These are phyloP conservation scores for Lipomyces yamanashiensis DNA, from an alignment of 805 yeast genomes.

Conservation along the genomic window DNA sequence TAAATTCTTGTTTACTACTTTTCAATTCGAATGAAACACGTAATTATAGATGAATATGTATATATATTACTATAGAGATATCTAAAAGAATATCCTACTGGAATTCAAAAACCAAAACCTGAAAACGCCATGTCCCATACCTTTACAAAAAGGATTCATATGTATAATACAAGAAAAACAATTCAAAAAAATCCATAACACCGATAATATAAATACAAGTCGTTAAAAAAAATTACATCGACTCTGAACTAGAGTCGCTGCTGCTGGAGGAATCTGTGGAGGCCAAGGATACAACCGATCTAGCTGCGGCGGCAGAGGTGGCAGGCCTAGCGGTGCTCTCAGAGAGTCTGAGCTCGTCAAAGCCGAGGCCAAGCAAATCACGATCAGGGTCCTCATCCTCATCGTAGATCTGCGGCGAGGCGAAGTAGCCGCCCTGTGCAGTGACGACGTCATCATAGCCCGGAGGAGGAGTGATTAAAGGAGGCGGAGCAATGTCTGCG, in stretches of 20 bases:
- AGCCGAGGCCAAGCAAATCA: slow-evolving; percentile 24
- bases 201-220: not conserved
- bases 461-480: slow-evolving; percentile 47
- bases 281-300: slow-evolving; percentile 4
- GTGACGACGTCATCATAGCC: slow-evolving; percentile 55
- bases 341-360: slow-evolving; percentile 17
- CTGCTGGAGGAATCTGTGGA: slow-evolving; percentile 11
- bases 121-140: no score
- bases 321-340: not conserved
- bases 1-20: no score
- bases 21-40: no score
- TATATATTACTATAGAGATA: no score
- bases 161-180: no score
- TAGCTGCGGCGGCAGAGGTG: not conserved
- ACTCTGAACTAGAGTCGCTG: not conserved
- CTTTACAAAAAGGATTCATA: no score
- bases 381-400: slow-evolving; percentile 26
- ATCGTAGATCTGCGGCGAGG: slow-evolving; percentile 8
- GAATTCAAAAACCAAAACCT: no score
- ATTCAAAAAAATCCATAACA: no score
- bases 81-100: no score
- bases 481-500: slow-evolving; percentile 50
- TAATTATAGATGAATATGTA: no score
- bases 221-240: not conserved
- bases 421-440: slow-evolving; percentile 34